Conservation (phyloP, 2,329 filamentous ascomycete species). For the Grosmannia penicillata region DNA sequence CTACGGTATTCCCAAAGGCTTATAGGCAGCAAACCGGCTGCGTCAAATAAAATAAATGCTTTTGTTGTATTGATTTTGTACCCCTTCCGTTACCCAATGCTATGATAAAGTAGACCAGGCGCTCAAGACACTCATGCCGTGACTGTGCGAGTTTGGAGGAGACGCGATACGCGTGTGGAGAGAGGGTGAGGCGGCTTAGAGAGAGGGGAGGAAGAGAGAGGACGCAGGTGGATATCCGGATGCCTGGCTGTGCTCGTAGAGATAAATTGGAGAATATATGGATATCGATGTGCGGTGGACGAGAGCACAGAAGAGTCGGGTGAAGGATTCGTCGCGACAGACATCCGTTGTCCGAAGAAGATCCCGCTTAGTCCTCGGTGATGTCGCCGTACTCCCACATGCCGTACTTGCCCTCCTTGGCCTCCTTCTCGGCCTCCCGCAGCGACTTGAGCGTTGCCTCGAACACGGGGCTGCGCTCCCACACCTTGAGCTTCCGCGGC, state of each 20-base stretch:
- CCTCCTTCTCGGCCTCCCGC: constrained; percentile 58
- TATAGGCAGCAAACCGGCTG: too few relatives aligned
- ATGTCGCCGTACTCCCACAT: constrained; percentile 99
- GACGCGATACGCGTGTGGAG: too few relatives aligned
- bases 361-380: constrained; percentile 58
- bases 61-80: neutral
- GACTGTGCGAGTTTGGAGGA: too few relatives aligned
- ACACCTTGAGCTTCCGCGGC: constrained; percentile 76
- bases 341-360: too few relatives aligned
- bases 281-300: neutral
- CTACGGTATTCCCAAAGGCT: too few relatives aligned
- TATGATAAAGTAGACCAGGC: neutral
- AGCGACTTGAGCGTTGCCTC: constrained; percentile 57
- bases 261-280: neutral
- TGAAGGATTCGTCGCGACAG: too few relatives aligned
- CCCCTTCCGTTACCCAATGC: neutral
- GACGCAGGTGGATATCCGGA: too few relatives aligned
- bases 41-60: neutral
- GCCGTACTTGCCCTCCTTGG: constrained; percentile 66
- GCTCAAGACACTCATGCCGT: neutral
- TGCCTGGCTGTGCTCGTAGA: too few relatives aligned
- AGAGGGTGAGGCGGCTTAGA: neutral
- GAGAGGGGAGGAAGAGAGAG: neutral
- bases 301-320: too few relatives aligned
- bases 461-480: constrained; percentile 63